Base-by-base conservation (phyloP, 768 basidiomycete species). In the Dioszegia hungarica region DNA sequence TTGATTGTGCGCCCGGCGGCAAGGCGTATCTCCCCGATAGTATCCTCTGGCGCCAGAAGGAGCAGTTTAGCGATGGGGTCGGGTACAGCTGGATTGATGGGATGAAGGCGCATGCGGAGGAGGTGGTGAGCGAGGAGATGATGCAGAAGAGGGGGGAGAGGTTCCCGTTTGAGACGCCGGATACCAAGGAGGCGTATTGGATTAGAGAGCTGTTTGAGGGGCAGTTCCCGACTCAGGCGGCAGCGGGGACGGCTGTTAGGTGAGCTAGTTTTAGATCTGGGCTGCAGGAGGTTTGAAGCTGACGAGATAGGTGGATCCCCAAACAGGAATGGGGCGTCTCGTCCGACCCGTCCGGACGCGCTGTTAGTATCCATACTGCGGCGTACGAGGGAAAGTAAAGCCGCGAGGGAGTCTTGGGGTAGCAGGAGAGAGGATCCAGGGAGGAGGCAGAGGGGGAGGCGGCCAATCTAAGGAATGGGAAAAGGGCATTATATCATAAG, bases 31-130 rank as follows among this genome's bases (percentile, higher is more conserved):
- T 99, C 49, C 95, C 95, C 12, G 82, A 82, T 55, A 89, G 88
- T 15, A 97, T 99, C 68, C 81, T 99, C 38, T 99, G 95, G 95
- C 83, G 95, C 55, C 95, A 99, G 76, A 99, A 99, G 76, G 95
- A 99, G 78, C 64, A 65, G 70, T 99, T 99, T 79, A 97, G 93
- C 1, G 95, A 99, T 70, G 95, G 95, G 52, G 92, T 95, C 53
- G 93, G 94, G 29, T 97, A 95, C 78, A 93, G 91, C 29, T 97
- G 94, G 93, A 98, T 98, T 70, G 93, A 98, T 68, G 90, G 92
- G 41, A 89, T 99, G 58, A 99, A 99, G 79, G 86, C 86, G 56
- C 85, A 94, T 68, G 88, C 94, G 11, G 86, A 80, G 29, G 65
- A 80, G 0, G 74, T 80, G 33, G 83, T 99, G 50, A 85, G 89